These are phyloP conservation scores for Cyclotella choctawhatcheeana DNA, from an alignment of 108 stramenopile species.

Conservation along the genomic window DNA sequence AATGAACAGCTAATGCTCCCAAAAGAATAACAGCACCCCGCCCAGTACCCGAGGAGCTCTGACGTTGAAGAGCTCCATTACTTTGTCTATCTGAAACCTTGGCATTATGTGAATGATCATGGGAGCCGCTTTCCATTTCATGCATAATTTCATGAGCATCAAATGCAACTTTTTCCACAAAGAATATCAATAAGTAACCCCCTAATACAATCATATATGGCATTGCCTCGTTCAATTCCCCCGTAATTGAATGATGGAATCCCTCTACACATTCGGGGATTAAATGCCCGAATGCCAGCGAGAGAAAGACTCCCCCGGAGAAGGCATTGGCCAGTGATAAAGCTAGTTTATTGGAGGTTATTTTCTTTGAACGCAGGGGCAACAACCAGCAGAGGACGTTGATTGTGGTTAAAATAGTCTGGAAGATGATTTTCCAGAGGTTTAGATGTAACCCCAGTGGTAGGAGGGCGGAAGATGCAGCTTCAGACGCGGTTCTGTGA, in stretches of 20 bases:
- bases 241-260: conserved; percentile 56
- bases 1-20: conserved; percentile 93
- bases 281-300: conserved; percentile 95
- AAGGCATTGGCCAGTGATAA: conserved; percentile 94
- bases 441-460: conserved; percentile 82
- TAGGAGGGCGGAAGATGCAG: conserved; percentile 19
- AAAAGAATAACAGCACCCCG: conserved; percentile 93
- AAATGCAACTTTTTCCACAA: conserved; percentile 97
- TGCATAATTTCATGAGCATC: conserved; percentile 90
- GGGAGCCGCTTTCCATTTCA: conserved; percentile 71
- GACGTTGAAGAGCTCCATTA: conserved; percentile 18
- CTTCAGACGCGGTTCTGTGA: background rate
- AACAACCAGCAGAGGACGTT: conserved; percentile 92
- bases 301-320: conserved; percentile 96
- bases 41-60: conserved; percentile 51
- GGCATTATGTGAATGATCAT: conserved; percentile 31
- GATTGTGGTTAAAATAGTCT: conserved; percentile 81
- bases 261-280: conserved; percentile 94
- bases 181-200: conserved; percentile 95
- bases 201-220: conserved; percentile 83
- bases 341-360: conserved; percentile 80
- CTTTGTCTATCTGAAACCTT: background rate
- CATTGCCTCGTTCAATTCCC: conserved; percentile 72
- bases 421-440: conserved; percentile 90
- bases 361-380: conserved; percentile 81